Percentiles rank a stretch among this genome's conserved stretches.
These are phyloP conservation scores for Neobulgaria alba DNA, from an alignment of 2,329 filamentous ascomycete species.

Conservation along the genomic window DNA sequence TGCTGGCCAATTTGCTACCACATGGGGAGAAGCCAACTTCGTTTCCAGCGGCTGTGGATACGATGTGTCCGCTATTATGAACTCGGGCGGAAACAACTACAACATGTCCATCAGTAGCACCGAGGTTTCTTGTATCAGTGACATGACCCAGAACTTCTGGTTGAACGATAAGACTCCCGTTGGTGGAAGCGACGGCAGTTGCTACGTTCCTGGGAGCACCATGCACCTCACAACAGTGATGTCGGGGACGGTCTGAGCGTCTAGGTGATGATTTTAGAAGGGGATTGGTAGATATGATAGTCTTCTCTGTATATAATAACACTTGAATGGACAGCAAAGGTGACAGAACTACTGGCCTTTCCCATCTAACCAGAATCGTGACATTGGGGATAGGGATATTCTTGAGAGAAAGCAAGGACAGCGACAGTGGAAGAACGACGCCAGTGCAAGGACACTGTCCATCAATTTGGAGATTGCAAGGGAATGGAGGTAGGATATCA, in stretches of 20 bases:
- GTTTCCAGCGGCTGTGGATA: slow-evolving; percentile 21
- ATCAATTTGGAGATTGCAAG: too few relatives aligned
- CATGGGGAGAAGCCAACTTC: slow-evolving; percentile 25
- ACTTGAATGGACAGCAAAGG: too few relatives aligned
- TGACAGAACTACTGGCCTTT: too few relatives aligned
- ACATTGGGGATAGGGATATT: too few relatives aligned
- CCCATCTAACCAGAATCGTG: too few relatives aligned
- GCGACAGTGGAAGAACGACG: too few relatives aligned
- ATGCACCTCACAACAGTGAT: slow-evolving; percentile 20
- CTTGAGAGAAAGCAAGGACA: too few relatives aligned
- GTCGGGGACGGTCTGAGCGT: too few relatives aligned
- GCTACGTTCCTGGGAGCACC: slow-evolving; percentile 20
- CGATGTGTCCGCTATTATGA: slow-evolving; percentile 27
- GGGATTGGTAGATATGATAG: slow-evolving; percentile 9
- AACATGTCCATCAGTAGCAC: slow-evolving; percentile 24
- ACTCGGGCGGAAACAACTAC: slow-evolving; percentile 23
- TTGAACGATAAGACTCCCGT: slow-evolving; percentile 19
- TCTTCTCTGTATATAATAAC: background rate
- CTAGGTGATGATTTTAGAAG: background rate
- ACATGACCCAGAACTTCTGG: slow-evolving; percentile 25
- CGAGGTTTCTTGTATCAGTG: slow-evolving; percentile 23
- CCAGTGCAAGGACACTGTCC: too few relatives aligned
- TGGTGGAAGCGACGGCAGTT: slow-evolving; percentile 27
- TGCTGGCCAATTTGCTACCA: slow-evolving; percentile 20
- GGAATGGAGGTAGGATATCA: too few relatives aligned